Percentiles rank a stretch among this genome's conserved stretches.
Conservation (phyloP, 306 rosid genomes). For the Lagenaria siceraria region DNA sequence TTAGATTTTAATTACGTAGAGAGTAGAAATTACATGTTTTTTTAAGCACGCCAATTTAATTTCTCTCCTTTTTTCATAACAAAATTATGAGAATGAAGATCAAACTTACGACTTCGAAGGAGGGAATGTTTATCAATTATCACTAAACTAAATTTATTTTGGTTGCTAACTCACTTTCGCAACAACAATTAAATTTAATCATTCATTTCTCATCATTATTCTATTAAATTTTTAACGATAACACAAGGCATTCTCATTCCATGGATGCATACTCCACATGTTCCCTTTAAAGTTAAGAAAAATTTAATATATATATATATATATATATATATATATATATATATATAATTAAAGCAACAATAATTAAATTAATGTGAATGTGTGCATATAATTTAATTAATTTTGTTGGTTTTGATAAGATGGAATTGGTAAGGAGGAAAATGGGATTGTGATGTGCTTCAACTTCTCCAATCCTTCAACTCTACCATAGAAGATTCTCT, state of each 20-base stretch:
- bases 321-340: no score
- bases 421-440: background rate
- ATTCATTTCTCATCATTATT: background rate
- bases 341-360: background rate
- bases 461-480: background rate
- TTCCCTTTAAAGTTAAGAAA: background rate
- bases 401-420: slow-evolving; percentile 5
- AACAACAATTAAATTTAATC: background rate
- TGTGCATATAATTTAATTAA: background rate
- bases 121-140: no score
- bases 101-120: no score
- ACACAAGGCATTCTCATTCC: background rate
- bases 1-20: no score
- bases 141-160: no score
- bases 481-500: background rate
- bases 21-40: no score
- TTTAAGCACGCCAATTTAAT: no score
- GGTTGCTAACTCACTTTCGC: no score
- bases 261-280: background rate
- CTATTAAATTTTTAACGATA: background rate
- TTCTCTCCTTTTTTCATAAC: no score
- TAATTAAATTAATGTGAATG: background rate
- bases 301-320: no score
- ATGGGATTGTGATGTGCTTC: background rate
- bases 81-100: no score